phyloP scores from a whole-genome alignment of 805 yeast genomes.

The Sugiyamaella smithiae region DNA sequence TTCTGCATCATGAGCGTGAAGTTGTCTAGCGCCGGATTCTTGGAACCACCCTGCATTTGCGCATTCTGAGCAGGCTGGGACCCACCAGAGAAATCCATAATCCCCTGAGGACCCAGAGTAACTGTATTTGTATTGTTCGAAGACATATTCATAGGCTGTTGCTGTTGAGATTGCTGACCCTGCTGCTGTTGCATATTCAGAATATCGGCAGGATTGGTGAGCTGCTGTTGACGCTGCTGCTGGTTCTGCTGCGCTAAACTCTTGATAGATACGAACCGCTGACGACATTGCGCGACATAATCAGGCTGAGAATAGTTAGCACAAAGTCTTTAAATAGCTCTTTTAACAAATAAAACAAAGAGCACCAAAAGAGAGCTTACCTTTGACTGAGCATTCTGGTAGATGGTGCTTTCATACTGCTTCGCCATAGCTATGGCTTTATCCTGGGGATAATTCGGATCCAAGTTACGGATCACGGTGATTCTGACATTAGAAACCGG shows the following conservation, averaged over 20 bases:
- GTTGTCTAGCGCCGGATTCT: not conserved
- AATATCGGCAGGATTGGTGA: slow-evolving; percentile 4
- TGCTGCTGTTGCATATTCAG: slow-evolving; percentile 15
- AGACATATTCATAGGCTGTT: slow-evolving; percentile 1
- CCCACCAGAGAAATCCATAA: slow-evolving; percentile 1
- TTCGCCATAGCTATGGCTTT: slow-evolving; percentile 33
- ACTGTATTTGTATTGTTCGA: not conserved
- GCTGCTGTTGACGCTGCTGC: slow-evolving; percentile 23
- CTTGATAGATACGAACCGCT: slow-evolving; percentile 3
- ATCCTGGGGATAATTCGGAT: slow-evolving; percentile 31
- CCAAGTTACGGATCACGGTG: slow-evolving; percentile 26
- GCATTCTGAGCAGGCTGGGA: not conserved
- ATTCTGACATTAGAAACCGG: slow-evolving; percentile 17
- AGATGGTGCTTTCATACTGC: slow-evolving; percentile 32
- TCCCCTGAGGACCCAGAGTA: not conserved
- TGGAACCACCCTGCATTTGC: not conserved
- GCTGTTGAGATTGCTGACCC: slow-evolving; percentile 19
- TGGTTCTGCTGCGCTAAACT: slow-evolving; percentile 20
- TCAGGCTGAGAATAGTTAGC: slow-evolving; percentile 1
- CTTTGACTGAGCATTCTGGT: slow-evolving; percentile 29
- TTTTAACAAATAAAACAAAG: not conserved
- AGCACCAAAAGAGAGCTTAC: slow-evolving; percentile 20
- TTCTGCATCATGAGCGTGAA: slow-evolving; percentile 7
- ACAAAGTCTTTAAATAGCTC: no score
- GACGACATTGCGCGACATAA: slow-evolving; percentile 5